Evolutionary conservation across 83 land plant species (phyloP), one percentile per base, ranked within the genome.

Genomic region (Picea engelmannii): DNA sequence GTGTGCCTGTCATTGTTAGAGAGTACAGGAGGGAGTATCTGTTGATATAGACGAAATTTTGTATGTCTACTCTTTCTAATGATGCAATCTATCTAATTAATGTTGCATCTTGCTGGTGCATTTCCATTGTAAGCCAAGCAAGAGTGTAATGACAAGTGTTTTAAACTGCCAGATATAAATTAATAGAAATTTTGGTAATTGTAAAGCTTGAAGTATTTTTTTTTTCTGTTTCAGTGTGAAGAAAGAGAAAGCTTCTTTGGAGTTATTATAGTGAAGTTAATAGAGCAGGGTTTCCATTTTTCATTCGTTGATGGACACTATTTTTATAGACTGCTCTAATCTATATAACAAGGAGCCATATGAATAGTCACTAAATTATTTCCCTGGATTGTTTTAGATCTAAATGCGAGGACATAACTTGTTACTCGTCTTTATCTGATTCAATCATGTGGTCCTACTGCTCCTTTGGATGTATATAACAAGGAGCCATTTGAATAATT

Each of bases 1-100:
- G 99, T 81, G 98, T 97, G 52, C 98, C 99, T n/a, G 99, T 97
- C 35, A 97, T 97, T 76, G 92, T 97, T 3, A 93, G 98, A 59
- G 99, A 97, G 79, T 94, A 97, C 80, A 79, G 95, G 63, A 87
- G 89, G 86, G 94, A 91, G 62, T 87, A 88, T 12, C 58, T 88
- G 60, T 85, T 84, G 85, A 82, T 85, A 42, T 91, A 84, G 69
- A 47, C 58, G 58, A 10, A 73, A 11, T 73, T 73, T 73, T 73
- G 77, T 73, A 47, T 73, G 20, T 52, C 24, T 49, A 13, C 49
- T 55, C 47, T 44, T 42, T 15, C 21, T 47, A 21, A 42, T 11
- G 44, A 23, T 73, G 21, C 59, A 20, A 10, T 7, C 23, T 52
- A 52, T 52, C 3, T 52, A 52, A 52, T 52, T 44, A 21, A 1